Percentiles rank a stretch among this genome's conserved stretches.
Conservation (phyloP, 768 basidiomycete species). For the Lactifluus subvellereus region DNA sequence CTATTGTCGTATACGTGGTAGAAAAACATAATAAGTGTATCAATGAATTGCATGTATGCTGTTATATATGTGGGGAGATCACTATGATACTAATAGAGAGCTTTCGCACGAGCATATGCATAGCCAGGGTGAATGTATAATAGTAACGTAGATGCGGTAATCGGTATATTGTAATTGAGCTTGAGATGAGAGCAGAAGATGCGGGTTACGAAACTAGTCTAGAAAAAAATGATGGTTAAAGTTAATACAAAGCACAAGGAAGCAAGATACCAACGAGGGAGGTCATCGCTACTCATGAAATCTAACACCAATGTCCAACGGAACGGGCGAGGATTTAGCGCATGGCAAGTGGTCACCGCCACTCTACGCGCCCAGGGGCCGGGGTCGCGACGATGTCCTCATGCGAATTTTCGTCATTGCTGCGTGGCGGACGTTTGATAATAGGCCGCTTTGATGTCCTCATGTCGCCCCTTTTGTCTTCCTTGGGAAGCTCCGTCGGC, state of each 20-base stretch:
- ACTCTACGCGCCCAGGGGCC: background rate
- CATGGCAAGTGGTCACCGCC: background rate
- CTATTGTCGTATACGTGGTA: slow-evolving; percentile 7
- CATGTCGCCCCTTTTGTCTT: slow-evolving; percentile 52
- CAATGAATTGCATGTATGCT: slow-evolving; percentile 1
- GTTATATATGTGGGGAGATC: slow-evolving; percentile 14
- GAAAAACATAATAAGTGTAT: slow-evolving; percentile 5
- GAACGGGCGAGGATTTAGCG: background rate
- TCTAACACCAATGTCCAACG: background rate
- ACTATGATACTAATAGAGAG: slow-evolving; percentile 15
- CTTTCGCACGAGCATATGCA: slow-evolving; percentile 14
- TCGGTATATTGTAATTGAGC: slow-evolving; percentile 16
- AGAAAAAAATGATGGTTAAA: background rate
- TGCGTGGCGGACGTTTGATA: slow-evolving; percentile 43
- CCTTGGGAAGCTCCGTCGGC: slow-evolving; percentile 61
- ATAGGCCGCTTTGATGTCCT: slow-evolving; percentile 63
- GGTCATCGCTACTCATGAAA: background rate
- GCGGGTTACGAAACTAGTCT: slow-evolving; percentile 3
- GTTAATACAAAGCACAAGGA: background rate
- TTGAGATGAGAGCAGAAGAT: slow-evolving; percentile 15
- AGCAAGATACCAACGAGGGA: background rate
- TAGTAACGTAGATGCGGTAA: slow-evolving; percentile 15
- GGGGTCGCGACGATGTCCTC: background rate
- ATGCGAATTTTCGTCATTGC: slow-evolving; percentile 23
- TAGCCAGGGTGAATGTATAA: slow-evolving; percentile 8